phyloP scores from a whole-genome alignment of 306 rosid species.

The Sicyos edulis region DNA sequence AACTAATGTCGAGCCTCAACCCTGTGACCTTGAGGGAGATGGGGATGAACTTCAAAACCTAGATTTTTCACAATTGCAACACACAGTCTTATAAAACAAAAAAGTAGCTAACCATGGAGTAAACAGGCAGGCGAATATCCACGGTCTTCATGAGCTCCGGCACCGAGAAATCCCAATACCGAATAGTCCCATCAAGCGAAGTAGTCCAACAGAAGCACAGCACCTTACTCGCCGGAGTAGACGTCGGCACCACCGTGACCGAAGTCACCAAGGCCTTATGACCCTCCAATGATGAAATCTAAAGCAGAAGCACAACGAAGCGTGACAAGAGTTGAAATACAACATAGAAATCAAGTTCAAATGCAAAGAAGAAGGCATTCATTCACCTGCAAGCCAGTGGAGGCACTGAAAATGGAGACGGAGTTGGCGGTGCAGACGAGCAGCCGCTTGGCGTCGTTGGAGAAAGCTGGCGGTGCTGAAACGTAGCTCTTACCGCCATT shows the following conservation, averaged over 20 bases:
- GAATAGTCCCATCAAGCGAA: conserved; percentile 71
- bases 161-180: conserved; percentile 68
- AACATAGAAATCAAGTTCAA: not conserved
- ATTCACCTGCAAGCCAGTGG: conserved; percentile 58
- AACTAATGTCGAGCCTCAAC: no score
- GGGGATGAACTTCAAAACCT: no score
- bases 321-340: not conserved
- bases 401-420: conserved; percentile 66
- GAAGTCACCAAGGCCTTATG: conserved; percentile 67
- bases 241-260: conserved; percentile 52
- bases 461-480: conserved; percentile 63
- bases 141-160: conserved; percentile 58
- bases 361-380: not conserved
- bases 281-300: conserved; percentile 52
- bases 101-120: conserved; percentile 56
- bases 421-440: conserved; percentile 54
- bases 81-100: no score
- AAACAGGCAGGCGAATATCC: conserved; percentile 45
- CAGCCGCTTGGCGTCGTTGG: conserved; percentile 65
- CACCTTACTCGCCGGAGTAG: conserved; percentile 31
- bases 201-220: conserved; percentile 74
- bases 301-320: not conserved
- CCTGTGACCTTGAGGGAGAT: no score
- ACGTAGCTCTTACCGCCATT: conserved; percentile 70
- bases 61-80: no score